Percentiles rank a stretch among this genome's conserved stretches.
Evolutionary conservation across 768 basidiomycete species (phyloP).

Genomic region (Galerina sulciceps): DNA sequence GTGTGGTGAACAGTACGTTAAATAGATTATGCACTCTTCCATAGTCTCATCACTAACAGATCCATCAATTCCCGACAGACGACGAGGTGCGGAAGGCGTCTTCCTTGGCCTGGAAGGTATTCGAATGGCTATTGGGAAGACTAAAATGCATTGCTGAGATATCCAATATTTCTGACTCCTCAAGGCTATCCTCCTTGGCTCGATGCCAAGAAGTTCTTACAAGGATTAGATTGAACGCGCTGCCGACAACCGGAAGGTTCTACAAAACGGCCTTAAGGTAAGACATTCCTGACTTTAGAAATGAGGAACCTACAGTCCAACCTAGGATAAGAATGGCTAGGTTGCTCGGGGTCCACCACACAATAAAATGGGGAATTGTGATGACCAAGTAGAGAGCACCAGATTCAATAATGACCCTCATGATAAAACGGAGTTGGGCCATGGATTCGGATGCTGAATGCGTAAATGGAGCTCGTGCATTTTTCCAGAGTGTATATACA

Average conservation of each 20-base stretch:
- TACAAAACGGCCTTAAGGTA: too few species aligned
- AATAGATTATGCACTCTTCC: too few species aligned
- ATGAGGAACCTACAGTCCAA: conserved; percentile 7
- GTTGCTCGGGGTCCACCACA: conserved; percentile 14
- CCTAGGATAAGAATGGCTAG: conserved; percentile 11
- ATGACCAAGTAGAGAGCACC: conserved; percentile 12
- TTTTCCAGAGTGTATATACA: conserved; percentile 9
- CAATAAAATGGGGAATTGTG: conserved; percentile 16
- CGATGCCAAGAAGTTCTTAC: conserved; percentile 9
- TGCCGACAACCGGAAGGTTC: conserved; percentile 18
- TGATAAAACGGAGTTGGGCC: conserved; percentile 8
- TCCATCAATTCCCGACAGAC: too few species aligned
- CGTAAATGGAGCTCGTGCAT: background rate
- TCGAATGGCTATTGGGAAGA: too few species aligned
- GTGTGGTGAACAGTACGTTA: too few species aligned
- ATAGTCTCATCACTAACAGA: too few species aligned
- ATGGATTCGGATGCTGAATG: background rate
- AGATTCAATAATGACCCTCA: conserved; percentile 14
- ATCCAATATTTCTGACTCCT: too few species aligned
- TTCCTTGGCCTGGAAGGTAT: too few species aligned
- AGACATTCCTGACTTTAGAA: background rate
- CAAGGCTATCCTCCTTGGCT: background rate
- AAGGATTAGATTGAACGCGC: conserved; percentile 19
- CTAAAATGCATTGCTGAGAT: too few species aligned
- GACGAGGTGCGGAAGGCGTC: too few species aligned